A percentile compares a stretch with the other conserved stretches of the same genome.
Conservation (phyloP, 78 protist species). For the Dictyostelium brefeldianum region DNA sequence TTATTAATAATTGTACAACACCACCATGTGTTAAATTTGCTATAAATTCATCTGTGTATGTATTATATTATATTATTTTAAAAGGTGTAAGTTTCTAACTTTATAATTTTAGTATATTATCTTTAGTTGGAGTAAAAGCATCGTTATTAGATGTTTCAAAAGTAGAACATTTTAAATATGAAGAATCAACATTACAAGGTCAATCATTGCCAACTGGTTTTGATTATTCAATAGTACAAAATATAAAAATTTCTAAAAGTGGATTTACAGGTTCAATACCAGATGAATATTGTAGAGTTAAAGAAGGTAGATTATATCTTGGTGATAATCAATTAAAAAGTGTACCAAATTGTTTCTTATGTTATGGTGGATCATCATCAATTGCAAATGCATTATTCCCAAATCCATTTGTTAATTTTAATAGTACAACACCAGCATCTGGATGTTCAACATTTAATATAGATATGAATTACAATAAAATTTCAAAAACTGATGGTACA, state of each 20-base stretch:
- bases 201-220: too few relatives aligned
- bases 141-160: too few relatives aligned
- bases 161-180: too few relatives aligned
- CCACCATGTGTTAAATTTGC: neutral
- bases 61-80: too few relatives aligned
- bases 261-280: neutral
- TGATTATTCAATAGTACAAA: too few relatives aligned
- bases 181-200: too few relatives aligned
- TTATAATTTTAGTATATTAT: too few relatives aligned
- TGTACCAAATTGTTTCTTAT: neutral
- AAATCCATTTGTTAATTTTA: neutral
- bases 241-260: neutral
- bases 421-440: neutral
- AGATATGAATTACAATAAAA: neutral
- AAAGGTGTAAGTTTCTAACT: too few relatives aligned
- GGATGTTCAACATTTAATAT: neutral
- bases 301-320: neutral
- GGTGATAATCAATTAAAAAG: neutral
- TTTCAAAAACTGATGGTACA: neutral
- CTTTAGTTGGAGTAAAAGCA: too few relatives aligned
- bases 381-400: too few relatives aligned
- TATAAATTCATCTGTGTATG: too few relatives aligned
- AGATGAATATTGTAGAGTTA: neutral
- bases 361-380: neutral
- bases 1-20: neutral